Evolutionary conservation across 2,329 filamentous ascomycete species (phyloP).

Genomic region (Reticulascus tulasneorum): DNA sequence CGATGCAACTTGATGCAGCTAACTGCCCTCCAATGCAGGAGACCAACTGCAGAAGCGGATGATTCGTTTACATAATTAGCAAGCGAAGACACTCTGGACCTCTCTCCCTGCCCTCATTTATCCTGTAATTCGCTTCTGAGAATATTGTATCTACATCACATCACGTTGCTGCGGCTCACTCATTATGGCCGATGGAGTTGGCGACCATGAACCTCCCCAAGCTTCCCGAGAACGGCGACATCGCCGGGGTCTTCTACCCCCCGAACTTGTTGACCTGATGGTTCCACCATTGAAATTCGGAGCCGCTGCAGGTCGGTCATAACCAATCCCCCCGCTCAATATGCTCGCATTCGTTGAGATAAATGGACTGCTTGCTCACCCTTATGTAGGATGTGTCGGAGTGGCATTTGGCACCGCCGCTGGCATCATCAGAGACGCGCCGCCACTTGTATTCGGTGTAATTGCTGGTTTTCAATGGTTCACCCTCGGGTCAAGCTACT

Average conservation of each 20-base stretch:
- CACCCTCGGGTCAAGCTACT: conserved; percentile 71
- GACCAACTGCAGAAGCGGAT: too few relatives aligned
- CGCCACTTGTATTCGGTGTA: conserved; percentile 66
- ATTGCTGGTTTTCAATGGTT: conserved; percentile 79
- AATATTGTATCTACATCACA: too few relatives aligned
- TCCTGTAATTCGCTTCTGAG: too few relatives aligned
- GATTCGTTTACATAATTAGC: too few relatives aligned
- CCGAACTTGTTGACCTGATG: conserved; percentile 41
- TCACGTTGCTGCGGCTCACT: too few relatives aligned
- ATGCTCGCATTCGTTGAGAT: background rate
- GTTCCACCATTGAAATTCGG: conserved; percentile 55
- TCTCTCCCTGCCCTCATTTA: too few relatives aligned
- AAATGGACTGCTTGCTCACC: conserved; percentile 15
- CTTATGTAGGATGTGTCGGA: conserved; percentile 51
- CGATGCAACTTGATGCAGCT: too few relatives aligned
- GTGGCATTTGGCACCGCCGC: conserved; percentile 62
- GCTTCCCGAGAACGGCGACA: conserved; percentile 9
- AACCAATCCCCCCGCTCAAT: background rate
- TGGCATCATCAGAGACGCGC: conserved; percentile 66
- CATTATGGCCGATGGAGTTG: too few relatives aligned
- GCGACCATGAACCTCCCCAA: too few relatives aligned
- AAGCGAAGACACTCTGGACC: too few relatives aligned
- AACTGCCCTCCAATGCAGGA: too few relatives aligned
- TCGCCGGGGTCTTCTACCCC: conserved; percentile 34
- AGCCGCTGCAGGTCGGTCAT: conserved; percentile 48